Evolutionary conservation across 306 rosid genomes (phyloP).

Genomic region (Malus asiatica): DNA sequence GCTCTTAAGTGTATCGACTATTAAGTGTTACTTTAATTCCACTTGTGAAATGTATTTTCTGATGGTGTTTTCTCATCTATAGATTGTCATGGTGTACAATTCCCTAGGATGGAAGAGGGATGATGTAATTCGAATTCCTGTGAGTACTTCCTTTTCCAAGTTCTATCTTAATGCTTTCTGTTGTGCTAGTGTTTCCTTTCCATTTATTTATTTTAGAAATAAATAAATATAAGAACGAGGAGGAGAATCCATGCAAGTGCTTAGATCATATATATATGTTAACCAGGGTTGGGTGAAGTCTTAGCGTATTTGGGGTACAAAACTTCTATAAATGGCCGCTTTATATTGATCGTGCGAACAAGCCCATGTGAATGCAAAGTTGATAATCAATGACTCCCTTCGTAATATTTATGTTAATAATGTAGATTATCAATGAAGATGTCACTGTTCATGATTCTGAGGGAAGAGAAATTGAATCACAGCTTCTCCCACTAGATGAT

Average conservation of each 20-base stretch:
- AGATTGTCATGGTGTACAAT: slow-evolving; percentile 42
- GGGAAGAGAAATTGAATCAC: slow-evolving; percentile 44
- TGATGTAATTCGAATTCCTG: slow-evolving; percentile 41
- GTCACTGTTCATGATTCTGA: slow-evolving; percentile 38
- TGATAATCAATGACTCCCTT: neutral
- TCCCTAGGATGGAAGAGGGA: slow-evolving; percentile 54
- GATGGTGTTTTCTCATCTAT: slow-evolving; percentile 14
- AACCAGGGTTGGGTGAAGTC: neutral
- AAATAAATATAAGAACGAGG: neutral
- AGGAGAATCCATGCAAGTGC: neutral
- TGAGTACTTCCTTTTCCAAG: slow-evolving; percentile 17
- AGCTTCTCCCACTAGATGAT: slow-evolving; percentile 37
- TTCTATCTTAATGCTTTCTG: neutral
- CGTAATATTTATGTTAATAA: neutral
- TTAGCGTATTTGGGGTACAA: neutral
- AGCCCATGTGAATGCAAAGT: neutral
- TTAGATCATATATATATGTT: neutral
- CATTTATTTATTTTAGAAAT: neutral
- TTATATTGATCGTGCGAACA: neutral
- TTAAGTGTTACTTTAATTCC: neutral
- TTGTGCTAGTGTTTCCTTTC: neutral
- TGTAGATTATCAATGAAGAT: slow-evolving; percentile 37
- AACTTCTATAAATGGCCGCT: neutral
- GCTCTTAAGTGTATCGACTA: neutral
- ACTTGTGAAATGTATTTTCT: slow-evolving; percentile 10